Conservation (phyloP, 1,284 basidiomycete species). For the Ceratobasidium sp. region DNA sequence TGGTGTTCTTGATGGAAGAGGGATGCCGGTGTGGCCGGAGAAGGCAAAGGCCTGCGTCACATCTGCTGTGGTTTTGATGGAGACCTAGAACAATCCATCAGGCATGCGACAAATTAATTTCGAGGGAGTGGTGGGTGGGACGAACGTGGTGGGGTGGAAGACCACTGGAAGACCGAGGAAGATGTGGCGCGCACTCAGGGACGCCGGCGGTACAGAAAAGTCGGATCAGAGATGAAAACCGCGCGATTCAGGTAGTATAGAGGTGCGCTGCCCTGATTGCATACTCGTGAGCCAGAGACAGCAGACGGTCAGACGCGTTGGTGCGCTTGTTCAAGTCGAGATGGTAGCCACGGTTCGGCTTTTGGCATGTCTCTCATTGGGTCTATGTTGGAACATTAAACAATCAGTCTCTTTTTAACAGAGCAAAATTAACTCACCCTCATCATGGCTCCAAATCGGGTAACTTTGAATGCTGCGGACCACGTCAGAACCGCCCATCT, state of each 20-base stretch:
- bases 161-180: not conserved
- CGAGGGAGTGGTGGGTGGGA: not conserved
- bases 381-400: not conserved
- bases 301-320: constrained; percentile 21
- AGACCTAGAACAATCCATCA: constrained; percentile 57
- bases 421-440: not conserved
- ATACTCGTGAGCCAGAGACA: constrained; percentile 11
- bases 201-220: not conserved
- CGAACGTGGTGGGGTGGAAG: too few relatives aligned
- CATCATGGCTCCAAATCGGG: constrained; percentile 14
- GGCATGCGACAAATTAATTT: not conserved
- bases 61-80: constrained; percentile 59
- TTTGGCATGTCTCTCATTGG: constrained; percentile 42
- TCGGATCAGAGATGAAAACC: not conserved
- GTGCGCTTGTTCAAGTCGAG: constrained; percentile 19
- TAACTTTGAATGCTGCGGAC: constrained; percentile 19
- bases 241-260: constrained; percentile 30
- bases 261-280: constrained; percentile 31
- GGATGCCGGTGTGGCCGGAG: constrained; percentile 58
- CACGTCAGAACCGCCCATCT: not conserved
- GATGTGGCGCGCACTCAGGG: not conserved
- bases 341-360: constrained; percentile 21
- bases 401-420: not conserved
- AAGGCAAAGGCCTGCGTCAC: constrained; percentile 62
- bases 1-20: constrained; percentile 66